phyloP scores from a whole-genome alignment of 441 rosid species.

The Populus hybrid region DNA sequence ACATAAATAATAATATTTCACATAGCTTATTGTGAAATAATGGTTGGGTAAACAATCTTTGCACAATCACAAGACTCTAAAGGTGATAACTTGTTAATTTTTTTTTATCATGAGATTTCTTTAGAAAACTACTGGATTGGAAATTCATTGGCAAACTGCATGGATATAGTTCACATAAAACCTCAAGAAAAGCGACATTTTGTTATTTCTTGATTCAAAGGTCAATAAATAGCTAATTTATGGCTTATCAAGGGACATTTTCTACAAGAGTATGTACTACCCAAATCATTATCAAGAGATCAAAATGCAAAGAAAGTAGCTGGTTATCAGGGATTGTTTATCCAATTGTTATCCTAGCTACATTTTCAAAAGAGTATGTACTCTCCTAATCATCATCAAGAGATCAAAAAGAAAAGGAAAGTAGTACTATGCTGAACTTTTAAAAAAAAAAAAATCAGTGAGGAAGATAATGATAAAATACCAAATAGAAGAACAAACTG shows the following conservation, averaged over 20 bases:
- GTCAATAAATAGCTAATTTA: neutral
- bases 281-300: neutral
- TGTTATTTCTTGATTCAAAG: neutral
- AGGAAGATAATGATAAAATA: neutral
- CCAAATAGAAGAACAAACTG: neutral
- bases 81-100: neutral
- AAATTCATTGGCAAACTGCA: neutral
- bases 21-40: neutral
- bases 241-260: neutral
- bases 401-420: neutral
- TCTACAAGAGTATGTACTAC: neutral
- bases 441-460: no score
- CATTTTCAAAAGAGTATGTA: neutral
- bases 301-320: neutral
- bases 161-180: neutral
- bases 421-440: neutral
- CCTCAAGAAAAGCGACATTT: neutral
- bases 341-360: neutral
- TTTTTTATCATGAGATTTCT: neutral
- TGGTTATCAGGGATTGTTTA: neutral
- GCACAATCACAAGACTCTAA: neutral
- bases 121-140: neutral
- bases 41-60: neutral
- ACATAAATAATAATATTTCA: neutral
- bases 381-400: neutral